Evolutionary conservation across 176 grass and related monocot genomes (phyloP).

Genomic region (Oryza glaberrima): DNA sequence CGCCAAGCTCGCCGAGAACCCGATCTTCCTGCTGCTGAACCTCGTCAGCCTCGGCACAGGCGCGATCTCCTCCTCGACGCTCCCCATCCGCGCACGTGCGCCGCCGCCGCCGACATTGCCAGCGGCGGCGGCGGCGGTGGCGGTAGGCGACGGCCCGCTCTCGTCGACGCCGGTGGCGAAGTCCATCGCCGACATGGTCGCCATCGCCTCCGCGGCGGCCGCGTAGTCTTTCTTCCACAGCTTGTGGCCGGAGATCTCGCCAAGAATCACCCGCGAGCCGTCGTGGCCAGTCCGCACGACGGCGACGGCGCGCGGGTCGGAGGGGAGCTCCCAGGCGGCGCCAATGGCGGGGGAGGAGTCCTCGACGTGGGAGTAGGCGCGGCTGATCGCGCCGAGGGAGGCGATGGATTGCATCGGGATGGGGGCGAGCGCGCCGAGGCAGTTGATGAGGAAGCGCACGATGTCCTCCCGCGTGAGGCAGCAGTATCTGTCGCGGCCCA

Average conservation of each 20-base stretch:
- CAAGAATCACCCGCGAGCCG: conserved; percentile 45
- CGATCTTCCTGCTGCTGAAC: conserved; percentile 16
- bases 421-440: conserved; percentile 64
- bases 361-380: conserved; percentile 48
- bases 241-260: conserved; percentile 61
- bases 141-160: background rate
- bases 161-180: conserved; percentile 49
- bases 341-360: conserved; percentile 49
- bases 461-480: conserved; percentile 65
- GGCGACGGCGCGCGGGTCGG: conserved; percentile 47
- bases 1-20: conserved; percentile 35
- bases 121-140: background rate
- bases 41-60: conserved; percentile 7
- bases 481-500: conserved; percentile 53
- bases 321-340: conserved; percentile 23
- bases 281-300: conserved; percentile 46
- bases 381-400: conserved; percentile 53
- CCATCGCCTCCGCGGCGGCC: conserved; percentile 58
- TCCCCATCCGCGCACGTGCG: background rate
- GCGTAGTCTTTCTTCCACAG: conserved; percentile 56
- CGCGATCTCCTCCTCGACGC: background rate
- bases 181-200: conserved; percentile 46
- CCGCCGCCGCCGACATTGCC: background rate
- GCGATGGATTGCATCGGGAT: conserved; percentile 59
- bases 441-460: conserved; percentile 67